These are phyloP conservation scores for Heritiera littoralis DNA, from an alignment of 345 rosid species.

Conservation along the genomic window DNA sequence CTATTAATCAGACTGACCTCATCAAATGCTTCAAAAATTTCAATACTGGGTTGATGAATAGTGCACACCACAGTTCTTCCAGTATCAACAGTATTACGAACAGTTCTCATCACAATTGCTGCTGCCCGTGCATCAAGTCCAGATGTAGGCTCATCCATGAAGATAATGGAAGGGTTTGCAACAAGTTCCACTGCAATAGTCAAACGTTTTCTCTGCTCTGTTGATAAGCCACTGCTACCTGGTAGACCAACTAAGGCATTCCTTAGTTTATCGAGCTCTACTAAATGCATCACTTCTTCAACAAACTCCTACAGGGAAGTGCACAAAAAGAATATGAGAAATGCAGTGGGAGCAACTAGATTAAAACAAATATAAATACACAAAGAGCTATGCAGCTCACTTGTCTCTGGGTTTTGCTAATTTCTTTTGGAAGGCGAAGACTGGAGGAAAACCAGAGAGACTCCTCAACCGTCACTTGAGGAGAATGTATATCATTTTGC, in stretches of 20 bases:
- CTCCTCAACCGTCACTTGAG: constrained; percentile 92
- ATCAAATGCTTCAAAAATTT: constrained; percentile 91
- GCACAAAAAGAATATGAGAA: constrained; percentile 14
- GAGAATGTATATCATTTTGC: constrained; percentile 96
- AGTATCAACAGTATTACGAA: constrained; percentile 92
- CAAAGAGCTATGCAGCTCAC: constrained; percentile 40
- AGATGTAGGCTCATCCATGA: constrained; percentile 98
- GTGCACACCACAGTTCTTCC: constrained; percentile 96
- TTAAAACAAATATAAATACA: constrained; percentile 12
- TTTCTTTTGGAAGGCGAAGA: constrained; percentile 82
- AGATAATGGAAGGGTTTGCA: constrained; percentile 89
- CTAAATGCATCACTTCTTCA: constrained; percentile 89
- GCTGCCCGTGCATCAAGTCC: constrained; percentile 98
- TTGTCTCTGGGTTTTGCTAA: constrained; percentile 54
- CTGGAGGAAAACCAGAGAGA: constrained; percentile 84
- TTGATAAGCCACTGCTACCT: constrained; percentile 81
- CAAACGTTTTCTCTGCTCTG: constrained; percentile 90
- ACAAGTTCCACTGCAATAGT: constrained; percentile 97
- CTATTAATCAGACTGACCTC: constrained; percentile 53
- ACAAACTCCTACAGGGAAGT: constrained; percentile 74
- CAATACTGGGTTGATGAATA: constrained; percentile 94
- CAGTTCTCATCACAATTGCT: constrained; percentile 95
- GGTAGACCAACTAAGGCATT: constrained; percentile 85
- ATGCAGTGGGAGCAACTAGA: not conserved
- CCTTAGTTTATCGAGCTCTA: constrained; percentile 74